phyloP scores from a whole-genome alignment of 768 basidiomycete species.

The Neoboletus magnificus region DNA sequence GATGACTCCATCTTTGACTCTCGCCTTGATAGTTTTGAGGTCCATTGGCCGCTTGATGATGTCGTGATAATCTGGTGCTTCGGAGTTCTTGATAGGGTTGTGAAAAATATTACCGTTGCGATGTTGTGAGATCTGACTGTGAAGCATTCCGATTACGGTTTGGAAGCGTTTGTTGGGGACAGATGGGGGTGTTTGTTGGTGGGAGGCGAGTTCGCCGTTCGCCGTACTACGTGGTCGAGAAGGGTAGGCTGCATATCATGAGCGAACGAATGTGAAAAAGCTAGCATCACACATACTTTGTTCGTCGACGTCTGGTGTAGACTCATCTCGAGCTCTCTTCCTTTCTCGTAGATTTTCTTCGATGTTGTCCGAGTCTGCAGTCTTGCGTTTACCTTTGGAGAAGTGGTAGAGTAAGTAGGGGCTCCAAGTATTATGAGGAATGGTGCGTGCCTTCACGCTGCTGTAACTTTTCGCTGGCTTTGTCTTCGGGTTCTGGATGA shows the following conservation, averaged over 20 bases:
- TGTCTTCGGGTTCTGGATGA: constrained; percentile 12
- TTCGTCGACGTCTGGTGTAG: constrained; percentile 37
- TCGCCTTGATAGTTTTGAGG: constrained; percentile 86
- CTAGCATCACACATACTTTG: constrained; percentile 32
- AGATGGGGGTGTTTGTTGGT: constrained; percentile 20
- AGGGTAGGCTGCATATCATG: constrained; percentile 8
- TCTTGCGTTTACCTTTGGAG: constrained; percentile 27
- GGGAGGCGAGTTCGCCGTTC: constrained; percentile 15
- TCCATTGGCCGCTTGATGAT: constrained; percentile 96
- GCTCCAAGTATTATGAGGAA: too few relatives aligned
- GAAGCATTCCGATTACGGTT: constrained; percentile 75
- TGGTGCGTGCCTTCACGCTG: constrained; percentile 22
- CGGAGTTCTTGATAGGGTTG: constrained; percentile 82
- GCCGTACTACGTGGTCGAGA: constrained; percentile 19
- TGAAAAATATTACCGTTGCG: constrained; percentile 89
- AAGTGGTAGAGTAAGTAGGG: background rate
- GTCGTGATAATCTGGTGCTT: constrained; percentile 89
- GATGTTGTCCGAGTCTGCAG: constrained; percentile 17
- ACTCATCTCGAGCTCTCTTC: constrained; percentile 28
- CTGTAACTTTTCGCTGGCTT: background rate
- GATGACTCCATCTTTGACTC: constrained; percentile 80
- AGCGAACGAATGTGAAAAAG: background rate
- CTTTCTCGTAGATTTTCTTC: constrained; percentile 28
- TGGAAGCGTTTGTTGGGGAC: constrained; percentile 69
- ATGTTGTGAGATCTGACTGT: constrained; percentile 79